Evolutionary conservation across 768 basidiomycete species (phyloP).

Genomic region (Mycena polygramma): DNA sequence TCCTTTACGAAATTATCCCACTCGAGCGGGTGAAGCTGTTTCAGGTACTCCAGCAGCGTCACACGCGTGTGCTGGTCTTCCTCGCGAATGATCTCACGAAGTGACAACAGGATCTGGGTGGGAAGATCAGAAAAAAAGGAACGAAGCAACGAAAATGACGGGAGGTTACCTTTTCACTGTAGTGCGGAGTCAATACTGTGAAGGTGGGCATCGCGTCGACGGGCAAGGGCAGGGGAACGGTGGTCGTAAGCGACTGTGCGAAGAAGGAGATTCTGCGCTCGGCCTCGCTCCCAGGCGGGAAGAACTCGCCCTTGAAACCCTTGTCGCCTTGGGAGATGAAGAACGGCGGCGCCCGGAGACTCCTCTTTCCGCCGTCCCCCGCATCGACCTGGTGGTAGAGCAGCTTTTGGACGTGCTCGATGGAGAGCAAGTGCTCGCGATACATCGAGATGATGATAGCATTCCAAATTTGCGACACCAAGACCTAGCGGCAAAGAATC

Average conservation of each 20-base stretch:
- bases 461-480: slow-evolving; percentile 99
- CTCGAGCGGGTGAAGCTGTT: slow-evolving; percentile 97
- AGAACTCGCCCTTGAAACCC: slow-evolving; percentile 85
- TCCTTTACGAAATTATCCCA: slow-evolving; percentile 99
- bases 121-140: slow-evolving; percentile 25
- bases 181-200: slow-evolving; percentile 98
- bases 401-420: slow-evolving; percentile 98
- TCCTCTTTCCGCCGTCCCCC: slow-evolving; percentile 84
- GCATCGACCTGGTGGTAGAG: slow-evolving; percentile 97
- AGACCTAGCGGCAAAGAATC: slow-evolving; percentile 66
- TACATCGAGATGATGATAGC: slow-evolving; percentile 99
- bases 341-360: slow-evolving; percentile 95
- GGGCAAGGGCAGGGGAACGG: slow-evolving; percentile 91
- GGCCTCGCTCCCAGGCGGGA: slow-evolving; percentile 94
- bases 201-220: slow-evolving; percentile 99
- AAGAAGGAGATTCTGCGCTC: slow-evolving; percentile 99
- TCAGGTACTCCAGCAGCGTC: slow-evolving; percentile 96
- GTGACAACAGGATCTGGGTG: slow-evolving; percentile 87
- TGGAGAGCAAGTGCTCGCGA: slow-evolving; percentile 97
- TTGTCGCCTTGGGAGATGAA: slow-evolving; percentile 97
- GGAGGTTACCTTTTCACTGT: slow-evolving; percentile 88
- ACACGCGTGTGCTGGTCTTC: slow-evolving; percentile 98
- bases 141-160: slow-evolving; percentile 13
- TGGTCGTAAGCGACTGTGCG: slow-evolving; percentile 96
- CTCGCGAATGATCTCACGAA: slow-evolving; percentile 98